Evolutionary conservation across 768 basidiomycete species (phyloP), one percentile per base, ranked within the genome.

Genomic region (Psilocybe tampanensis): DNA sequence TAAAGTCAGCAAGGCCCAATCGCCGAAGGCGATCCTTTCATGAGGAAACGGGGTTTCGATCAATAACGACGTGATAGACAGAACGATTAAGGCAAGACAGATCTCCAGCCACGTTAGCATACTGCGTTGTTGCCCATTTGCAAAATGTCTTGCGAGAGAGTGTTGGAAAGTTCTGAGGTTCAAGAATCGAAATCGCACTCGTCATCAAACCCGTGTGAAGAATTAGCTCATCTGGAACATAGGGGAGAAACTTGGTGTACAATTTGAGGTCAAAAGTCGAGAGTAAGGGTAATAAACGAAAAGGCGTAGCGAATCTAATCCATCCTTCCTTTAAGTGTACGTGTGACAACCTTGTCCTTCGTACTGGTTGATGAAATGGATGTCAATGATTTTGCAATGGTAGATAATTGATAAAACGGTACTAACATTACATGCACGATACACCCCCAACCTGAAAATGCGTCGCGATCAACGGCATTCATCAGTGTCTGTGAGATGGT

Each of bases 381-480:
- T 34, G 44, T 42, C 3, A n/a, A 32, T 23, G 19, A 29, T 9
- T 29, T 29, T 29, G 29, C 29, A 5, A 29, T 4, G 57, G 26
- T 34, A 29, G 5, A 24, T 23, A 48, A 24, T 1, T 18, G 41
- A 44, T 43, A 59, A 8, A 56, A 33, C n/a, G 15, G 5, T 24
- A 54, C 93, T 81, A 72, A 96, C 95, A 99, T 91, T 55, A 99
- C 79, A 79, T 98, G 92, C 36, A 99, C 97, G 53, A 97, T 74
- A 34, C 88, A 94, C 42, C 97, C 97, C 95, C 94, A 98, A 58
- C 97, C 97, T 53, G 95, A 97, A 71, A 86, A 93, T 19, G 96
- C 95, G 74, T 98, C 97, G 45, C 97, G 84, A 70, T 99, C 97
- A 32, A 98, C 89, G 5, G 94, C 92, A 66, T 95, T 98, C 72